A percentile compares a stretch with the other conserved stretches of the same genome.
phyloP scores from a whole-genome alignment of 345 rosid genomes.

The Aquilaria malaccensis region DNA sequence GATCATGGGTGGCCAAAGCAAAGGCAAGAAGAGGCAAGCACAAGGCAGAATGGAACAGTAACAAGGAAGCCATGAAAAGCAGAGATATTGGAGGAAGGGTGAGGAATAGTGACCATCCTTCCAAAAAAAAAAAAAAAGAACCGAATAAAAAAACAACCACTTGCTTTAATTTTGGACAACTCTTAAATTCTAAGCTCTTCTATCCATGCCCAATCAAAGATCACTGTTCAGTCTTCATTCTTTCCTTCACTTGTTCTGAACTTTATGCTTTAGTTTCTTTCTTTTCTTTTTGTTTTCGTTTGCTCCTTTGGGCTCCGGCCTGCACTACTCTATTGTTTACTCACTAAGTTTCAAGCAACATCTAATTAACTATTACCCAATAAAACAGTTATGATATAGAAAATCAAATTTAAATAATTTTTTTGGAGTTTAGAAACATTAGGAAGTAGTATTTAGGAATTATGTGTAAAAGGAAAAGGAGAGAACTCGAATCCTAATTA shows the following conservation, averaged over 20 bases:
- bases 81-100: conserved; percentile 28
- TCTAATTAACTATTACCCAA: too few relatives aligned
- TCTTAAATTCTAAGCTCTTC: conserved; percentile 41
- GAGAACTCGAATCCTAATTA: too few relatives aligned
- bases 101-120: conserved; percentile 12
- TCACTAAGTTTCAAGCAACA: too few relatives aligned
- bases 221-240: conserved; percentile 19
- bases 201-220: conserved; percentile 22
- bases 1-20: conserved; percentile 15
- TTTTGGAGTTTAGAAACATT: too few relatives aligned
- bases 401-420: too few relatives aligned
- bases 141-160: conserved; percentile 9
- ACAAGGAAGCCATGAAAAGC: conserved; percentile 33
- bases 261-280: conserved; percentile 26
- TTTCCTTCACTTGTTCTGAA: conserved; percentile 22
- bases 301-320: conserved; percentile 18
- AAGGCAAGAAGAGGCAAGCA: conserved; percentile 21
- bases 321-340: background rate
- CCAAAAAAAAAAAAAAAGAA: background rate
- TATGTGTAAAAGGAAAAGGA: too few relatives aligned
- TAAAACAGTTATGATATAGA: too few relatives aligned
- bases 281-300: conserved; percentile 9
- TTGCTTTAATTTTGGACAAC: conserved; percentile 27
- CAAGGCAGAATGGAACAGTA: conserved; percentile 12
- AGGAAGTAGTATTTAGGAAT: too few relatives aligned